Conservation (phyloP, 352 stramenopile genomes). For the Globisporangium solare region DNA sequence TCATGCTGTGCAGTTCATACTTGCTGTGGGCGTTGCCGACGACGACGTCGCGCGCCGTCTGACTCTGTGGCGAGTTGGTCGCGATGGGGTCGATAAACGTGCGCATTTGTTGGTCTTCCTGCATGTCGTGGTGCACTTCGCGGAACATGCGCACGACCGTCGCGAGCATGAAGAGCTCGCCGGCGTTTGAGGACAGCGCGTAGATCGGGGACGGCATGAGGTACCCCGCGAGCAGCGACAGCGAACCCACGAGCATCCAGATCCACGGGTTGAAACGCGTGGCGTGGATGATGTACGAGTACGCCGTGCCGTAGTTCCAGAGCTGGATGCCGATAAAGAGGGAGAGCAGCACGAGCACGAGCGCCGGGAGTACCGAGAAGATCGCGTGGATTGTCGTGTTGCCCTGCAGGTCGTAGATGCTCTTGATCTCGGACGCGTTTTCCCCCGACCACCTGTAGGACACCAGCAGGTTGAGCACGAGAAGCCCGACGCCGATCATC, state of each 20-base stretch:
- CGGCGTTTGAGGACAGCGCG: constrained; percentile 65
- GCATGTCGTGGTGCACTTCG: constrained; percentile 80
- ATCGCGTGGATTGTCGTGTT: constrained; percentile 49
- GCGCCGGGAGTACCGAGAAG: constrained; percentile 55
- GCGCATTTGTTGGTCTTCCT: constrained; percentile 69
- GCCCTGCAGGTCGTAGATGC: constrained; percentile 71
- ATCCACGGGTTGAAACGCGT: constrained; percentile 88
- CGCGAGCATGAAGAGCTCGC: constrained; percentile 74
- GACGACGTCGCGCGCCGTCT: constrained; percentile 17
- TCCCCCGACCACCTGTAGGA: constrained; percentile 54
- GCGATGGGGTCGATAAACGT: constrained; percentile 63
- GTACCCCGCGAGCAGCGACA: constrained; percentile 66
- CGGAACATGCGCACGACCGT: constrained; percentile 84
- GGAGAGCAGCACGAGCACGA: constrained; percentile 63
- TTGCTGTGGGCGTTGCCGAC: constrained; percentile 10
- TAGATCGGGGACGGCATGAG: constrained; percentile 72
- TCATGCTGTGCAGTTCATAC: constrained; percentile 21
- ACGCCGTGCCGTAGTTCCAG: constrained; percentile 85
- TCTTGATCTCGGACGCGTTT: constrained; percentile 40
- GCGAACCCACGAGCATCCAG: constrained; percentile 79
- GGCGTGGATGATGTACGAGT: constrained; percentile 81
- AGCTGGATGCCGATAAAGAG: constrained; percentile 71
- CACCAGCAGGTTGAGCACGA: constrained; percentile 71
- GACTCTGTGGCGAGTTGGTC: constrained; percentile 18
- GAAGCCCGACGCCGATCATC: constrained; percentile 47